Evolutionary conservation across 2,329 filamentous ascomycete species (phyloP), one percentile per base, ranked within the genome.

Genomic region (Furcasterigmium sp.): DNA sequence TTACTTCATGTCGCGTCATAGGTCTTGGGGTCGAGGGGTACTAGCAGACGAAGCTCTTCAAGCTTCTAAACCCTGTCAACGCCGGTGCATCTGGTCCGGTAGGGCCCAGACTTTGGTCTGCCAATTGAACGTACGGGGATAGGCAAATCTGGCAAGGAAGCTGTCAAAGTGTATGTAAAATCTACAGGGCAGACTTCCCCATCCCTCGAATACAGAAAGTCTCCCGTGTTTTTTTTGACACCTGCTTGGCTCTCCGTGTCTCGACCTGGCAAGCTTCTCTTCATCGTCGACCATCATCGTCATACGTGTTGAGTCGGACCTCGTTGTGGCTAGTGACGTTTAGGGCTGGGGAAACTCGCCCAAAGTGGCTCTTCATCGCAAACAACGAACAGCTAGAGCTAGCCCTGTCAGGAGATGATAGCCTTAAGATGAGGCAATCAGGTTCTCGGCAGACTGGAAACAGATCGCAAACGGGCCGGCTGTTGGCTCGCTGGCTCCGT

Each of bases 301-400:
- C 32, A 35, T 35, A 35, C 32, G 32, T 35, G 32, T n/a, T n/a
- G 32, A 32, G 29, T 7, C 39, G 42, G 46, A 38, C 32, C 13
- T n/a, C 39, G n/a, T 35, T 35, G 45, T 49, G 47, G 47, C 45
- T 47, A 42, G 47, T 49, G 45, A 49, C 47, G 45, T 49, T 42
- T 45, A 46, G 37, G 45, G 45, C 45, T 45, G 46, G 34, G 26
- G 18, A 9, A 26, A 11, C 23, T 26, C 23, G 23, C 23, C 23
- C 23, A 11, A 26, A 7, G 23, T 26, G 23, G n/a, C 23, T 26
- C 23, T 26, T 26, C 7, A 11, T 26, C 7, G 23, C 11, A 7
- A 11, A 26, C 23, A 26, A 11, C 23, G 11, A 26, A 26, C 11
- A 26, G 7, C 23, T 26, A 7, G 23, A 26, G 23, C 23, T 26